Percentiles rank a stretch among this genome's conserved stretches.
Conservation (phyloP, 2,329 filamentous ascomycete genomes). For the Trichoderma simmonsii region DNA sequence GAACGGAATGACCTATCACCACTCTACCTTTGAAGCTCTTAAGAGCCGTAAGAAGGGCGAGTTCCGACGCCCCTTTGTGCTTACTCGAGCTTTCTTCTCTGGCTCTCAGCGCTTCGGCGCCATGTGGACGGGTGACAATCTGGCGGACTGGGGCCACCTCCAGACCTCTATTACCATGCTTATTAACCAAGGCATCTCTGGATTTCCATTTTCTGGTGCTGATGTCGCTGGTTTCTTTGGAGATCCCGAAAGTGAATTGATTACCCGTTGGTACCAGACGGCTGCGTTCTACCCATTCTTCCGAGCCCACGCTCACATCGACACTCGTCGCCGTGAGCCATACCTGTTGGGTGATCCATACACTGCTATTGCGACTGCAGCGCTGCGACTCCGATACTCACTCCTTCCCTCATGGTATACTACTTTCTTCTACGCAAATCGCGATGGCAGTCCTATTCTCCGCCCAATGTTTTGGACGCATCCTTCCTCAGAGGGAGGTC, state of each 20-base stretch:
- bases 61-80: constrained; percentile 79
- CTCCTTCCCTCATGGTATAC: constrained; percentile 95
- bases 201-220: constrained; percentile 90
- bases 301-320: constrained; percentile 94
- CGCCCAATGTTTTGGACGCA: constrained; percentile 92
- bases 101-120: constrained; percentile 87
- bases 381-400: constrained; percentile 82
- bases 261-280: constrained; percentile 93
- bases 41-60: constrained; percentile 83
- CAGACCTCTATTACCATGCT: constrained; percentile 91
- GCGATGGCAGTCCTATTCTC: constrained; percentile 80
- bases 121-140: constrained; percentile 99
- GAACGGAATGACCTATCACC: constrained; percentile 92
- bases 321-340: constrained; percentile 89
- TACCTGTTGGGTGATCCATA: constrained; percentile 85
- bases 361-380: constrained; percentile 79
- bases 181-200: constrained; percentile 85
- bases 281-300: constrained; percentile 98
- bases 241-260: constrained; percentile 87
- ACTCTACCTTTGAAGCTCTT: constrained; percentile 85
- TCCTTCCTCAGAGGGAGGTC: constrained; percentile 80
- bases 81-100: constrained; percentile 89
- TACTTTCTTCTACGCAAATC: constrained; percentile 85
- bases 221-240: constrained; percentile 98
- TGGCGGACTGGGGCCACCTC: constrained; percentile 87